Conservation (phyloP, 164 flowering plant genomes). For the Chimonanthus salicifolius region DNA sequence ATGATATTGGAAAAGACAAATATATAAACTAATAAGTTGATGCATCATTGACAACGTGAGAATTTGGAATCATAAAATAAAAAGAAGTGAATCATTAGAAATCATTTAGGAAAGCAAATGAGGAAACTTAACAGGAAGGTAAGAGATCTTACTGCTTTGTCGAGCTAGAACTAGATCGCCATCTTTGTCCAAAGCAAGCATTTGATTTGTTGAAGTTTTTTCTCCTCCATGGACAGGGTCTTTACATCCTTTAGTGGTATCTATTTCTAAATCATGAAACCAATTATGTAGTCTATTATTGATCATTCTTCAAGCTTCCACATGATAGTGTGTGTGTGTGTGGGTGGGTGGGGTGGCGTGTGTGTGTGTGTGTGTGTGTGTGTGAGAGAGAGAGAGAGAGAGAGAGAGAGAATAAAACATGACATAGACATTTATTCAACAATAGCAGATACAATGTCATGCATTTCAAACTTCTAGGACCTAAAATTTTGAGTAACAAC, state of each 20-base stretch:
- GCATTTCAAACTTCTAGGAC: not conserved
- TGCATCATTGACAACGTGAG: too few relatives aligned
- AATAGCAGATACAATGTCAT: not conserved
- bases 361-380: too few relatives aligned
- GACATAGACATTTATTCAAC: not conserved
- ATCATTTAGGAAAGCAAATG: not conserved
- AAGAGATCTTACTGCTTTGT: slow-evolving; percentile 40
- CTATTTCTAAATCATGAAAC: slow-evolving; percentile 17
- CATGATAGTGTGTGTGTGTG: not conserved
- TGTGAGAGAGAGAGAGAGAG: too few relatives aligned
- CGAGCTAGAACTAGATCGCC: slow-evolving; percentile 81
- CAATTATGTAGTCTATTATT: slow-evolving; percentile 1
- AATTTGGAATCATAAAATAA: too few relatives aligned
- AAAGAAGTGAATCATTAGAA: too few relatives aligned
- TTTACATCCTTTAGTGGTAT: slow-evolving; percentile 6
- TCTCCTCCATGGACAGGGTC: slow-evolving; percentile 18
- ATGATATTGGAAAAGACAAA: not conserved
- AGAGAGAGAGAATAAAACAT: not conserved
- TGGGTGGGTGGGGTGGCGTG: too few relatives aligned
- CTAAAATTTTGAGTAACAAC: not conserved
- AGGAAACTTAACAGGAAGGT: not conserved
- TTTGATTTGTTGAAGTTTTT: slow-evolving; percentile 15
- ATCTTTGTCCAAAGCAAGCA: slow-evolving; percentile 52
- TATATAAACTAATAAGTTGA: too few relatives aligned
- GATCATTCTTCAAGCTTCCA: not conserved